A percentile compares a stretch with the other conserved stretches of the same genome.
phyloP scores from a whole-genome alignment of 225 moss, liverwort and hornwort genomes.

The Neckera pumila region DNA sequence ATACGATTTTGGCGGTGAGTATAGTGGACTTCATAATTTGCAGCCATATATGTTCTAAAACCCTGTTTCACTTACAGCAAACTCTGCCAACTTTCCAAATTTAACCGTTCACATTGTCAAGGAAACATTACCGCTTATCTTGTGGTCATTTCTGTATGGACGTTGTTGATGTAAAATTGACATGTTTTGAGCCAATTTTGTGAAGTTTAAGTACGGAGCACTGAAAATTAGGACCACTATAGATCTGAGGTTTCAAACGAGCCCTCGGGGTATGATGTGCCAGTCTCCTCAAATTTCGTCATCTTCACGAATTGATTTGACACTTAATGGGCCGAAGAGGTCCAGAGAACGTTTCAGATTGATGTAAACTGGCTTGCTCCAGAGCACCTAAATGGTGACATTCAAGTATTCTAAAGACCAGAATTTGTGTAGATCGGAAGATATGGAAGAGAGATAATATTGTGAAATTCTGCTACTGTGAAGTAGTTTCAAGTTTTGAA shows the following conservation, averaged over 20 bases:
- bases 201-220: neutral
- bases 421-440: neutral
- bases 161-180: neutral
- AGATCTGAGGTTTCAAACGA: neutral
- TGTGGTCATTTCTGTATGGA: neutral
- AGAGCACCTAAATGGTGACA: neutral
- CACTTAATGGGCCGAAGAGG: no score
- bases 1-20: neutral
- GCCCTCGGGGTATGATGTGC: no score
- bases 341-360: neutral
- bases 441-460: neutral
- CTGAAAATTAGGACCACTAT: neutral
- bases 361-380: neutral
- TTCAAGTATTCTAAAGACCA: neutral
- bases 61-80: neutral
- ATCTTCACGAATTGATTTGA: neutral
- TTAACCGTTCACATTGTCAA: neutral
- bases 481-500: no score
- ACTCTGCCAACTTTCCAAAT: neutral
- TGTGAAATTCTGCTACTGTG: neutral
- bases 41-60: neutral
- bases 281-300: neutral
- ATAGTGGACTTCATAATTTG: neutral
- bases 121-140: neutral
- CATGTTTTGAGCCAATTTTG: neutral